phyloP scores from a whole-genome alignment of 306 rosid genomes.

The Datisca glomerata region DNA sequence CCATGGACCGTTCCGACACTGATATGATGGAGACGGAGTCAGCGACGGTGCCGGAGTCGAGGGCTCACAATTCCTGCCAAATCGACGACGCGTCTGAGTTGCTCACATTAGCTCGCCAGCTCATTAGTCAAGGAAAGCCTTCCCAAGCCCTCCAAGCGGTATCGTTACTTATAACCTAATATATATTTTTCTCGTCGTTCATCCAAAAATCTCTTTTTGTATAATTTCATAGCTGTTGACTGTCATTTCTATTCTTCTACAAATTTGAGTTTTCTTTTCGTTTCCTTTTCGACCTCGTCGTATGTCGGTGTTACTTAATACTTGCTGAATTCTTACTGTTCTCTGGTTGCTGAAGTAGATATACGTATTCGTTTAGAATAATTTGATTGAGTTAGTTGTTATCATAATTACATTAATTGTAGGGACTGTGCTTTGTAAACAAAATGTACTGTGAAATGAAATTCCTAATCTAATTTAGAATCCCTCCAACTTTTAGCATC shows the following conservation, averaged over 20 bases:
- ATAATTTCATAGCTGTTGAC: neutral
- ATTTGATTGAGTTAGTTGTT: neutral
- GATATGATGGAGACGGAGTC: slow-evolving; percentile 27
- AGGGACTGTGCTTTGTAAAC: too few species aligned
- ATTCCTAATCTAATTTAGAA: too few species aligned
- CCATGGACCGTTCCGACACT: slow-evolving; percentile 24
- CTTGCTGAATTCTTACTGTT: too few species aligned
- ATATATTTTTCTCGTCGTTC: neutral
- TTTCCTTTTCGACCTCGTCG: neutral
- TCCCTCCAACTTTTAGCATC: too few species aligned
- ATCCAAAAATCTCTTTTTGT: too few species aligned
- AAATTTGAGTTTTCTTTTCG: neutral
- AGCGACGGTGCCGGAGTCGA: slow-evolving; percentile 4
- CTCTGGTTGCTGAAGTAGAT: neutral
- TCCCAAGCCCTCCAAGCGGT: slow-evolving; percentile 94
- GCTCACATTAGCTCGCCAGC: slow-evolving; percentile 72
- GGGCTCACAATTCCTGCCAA: slow-evolving; percentile 19
- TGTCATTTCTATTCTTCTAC: neutral
- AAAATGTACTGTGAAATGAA: too few species aligned
- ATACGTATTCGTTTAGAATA: neutral
- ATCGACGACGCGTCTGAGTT: slow-evolving; percentile 34
- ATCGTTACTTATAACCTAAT: neutral
- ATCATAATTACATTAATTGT: too few species aligned
- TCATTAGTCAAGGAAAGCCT: slow-evolving; percentile 75
- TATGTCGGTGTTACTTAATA: neutral